phyloP scores from a whole-genome alignment of 2,329 filamentous ascomycete genomes.

The Fusarium sp. region DNA sequence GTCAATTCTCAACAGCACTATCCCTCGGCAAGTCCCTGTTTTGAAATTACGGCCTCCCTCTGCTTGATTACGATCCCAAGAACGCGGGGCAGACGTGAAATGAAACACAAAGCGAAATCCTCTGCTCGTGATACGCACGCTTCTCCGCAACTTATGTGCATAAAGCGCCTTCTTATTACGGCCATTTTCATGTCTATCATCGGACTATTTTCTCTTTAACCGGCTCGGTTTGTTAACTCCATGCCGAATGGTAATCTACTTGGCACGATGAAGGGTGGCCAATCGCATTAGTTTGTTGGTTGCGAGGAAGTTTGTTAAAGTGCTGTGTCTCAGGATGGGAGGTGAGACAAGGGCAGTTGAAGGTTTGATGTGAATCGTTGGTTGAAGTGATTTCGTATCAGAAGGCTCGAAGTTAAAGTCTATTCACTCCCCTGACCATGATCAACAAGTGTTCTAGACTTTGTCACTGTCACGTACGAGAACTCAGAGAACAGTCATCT shows the following conservation, averaged over 20 bases:
- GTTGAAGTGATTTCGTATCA: background rate
- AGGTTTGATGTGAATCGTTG: background rate
- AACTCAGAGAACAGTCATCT: background rate
- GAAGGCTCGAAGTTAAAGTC: background rate
- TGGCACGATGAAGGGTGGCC: background rate
- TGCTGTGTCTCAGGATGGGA: background rate
- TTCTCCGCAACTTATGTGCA: slow-evolving; percentile 16
- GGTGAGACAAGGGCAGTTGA: background rate
- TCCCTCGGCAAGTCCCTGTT: slow-evolving; percentile 7
- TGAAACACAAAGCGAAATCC: slow-evolving; percentile 5
- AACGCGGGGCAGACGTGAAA: slow-evolving; percentile 4
- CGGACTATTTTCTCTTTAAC: slow-evolving; percentile 1
- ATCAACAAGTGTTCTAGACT: background rate
- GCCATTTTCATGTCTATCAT: slow-evolving; percentile 17
- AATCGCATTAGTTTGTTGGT: slow-evolving; percentile 1
- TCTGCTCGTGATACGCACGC: slow-evolving; percentile 17
- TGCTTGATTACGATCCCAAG: slow-evolving; percentile 1
- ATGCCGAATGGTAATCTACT: background rate
- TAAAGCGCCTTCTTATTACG: slow-evolving; percentile 20
- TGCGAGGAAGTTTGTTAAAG: background rate
- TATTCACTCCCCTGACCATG: background rate
- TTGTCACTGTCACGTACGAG: background rate
- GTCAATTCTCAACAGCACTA: background rate
- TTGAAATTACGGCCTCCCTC: background rate
- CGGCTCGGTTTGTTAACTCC: background rate